Base-by-base conservation (phyloP, 495 filamentous ascomycete genomes). In the Neurospora sp. region DNA sequence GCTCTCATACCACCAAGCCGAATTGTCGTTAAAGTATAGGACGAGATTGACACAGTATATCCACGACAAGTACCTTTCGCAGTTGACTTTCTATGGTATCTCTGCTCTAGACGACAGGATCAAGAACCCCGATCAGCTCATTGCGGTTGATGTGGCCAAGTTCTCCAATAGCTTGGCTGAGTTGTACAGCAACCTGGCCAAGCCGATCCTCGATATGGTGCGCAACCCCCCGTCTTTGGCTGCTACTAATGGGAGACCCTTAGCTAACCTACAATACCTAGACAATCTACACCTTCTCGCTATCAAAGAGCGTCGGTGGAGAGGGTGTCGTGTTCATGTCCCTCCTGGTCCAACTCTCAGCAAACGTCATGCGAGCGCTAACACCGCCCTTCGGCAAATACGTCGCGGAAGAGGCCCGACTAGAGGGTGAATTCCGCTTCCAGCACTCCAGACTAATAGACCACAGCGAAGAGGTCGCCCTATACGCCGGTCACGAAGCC, bases 351-450 rank as follows among this genome's bases (percentile, higher is more conserved):
- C 96, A 99, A 80, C 83, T 98, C 48, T 97, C 94, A 4, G 93
- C 96, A 10, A 91, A 90, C 75, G 89, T 96, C 44, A 98, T 99
- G 96, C 92, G 96, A 42, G 93, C 92, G 42, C 82, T 99, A 66
- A 98, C 96, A 1, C 96, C 96, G n/a, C 96, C 96, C 2, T 99
- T 99, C 78, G 96, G 96, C 66, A 97, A 93, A 89, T 99, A 94
- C 80, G 96, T 98, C 38, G 96, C 96, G 14, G 96, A 98, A 75
- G 96, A 99, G 82, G 94, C 95, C 44, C 86, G 93, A 69, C 82
- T 99, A 35, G 96, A 99, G 81, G 96, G 96, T 70, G 96, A 99
- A 78, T 99, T 97, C 84, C 88, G 96, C 70, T 97, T 96, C 82
- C 91, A 96, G 77, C 96, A 99, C 84, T 96, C 94, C 4, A 85